Evolutionary conservation across 2,329 filamentous ascomycete species (phyloP).

Genomic region (Ceratocystis lukuohia): DNA sequence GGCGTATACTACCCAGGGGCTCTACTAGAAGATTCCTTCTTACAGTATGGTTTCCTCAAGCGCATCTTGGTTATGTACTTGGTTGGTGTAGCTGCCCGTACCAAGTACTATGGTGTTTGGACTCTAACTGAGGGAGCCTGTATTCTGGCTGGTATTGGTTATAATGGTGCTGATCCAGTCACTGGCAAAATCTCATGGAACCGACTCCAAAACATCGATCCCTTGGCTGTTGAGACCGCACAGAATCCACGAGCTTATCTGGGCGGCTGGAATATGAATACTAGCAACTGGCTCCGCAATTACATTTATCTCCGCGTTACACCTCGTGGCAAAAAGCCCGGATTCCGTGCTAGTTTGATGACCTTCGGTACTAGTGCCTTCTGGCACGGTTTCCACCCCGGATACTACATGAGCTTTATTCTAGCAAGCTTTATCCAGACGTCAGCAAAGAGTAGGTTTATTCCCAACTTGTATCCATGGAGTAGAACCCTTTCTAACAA

Average conservation of each 20-base stretch:
- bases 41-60: conserved; percentile 53
- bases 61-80: conserved; percentile 72
- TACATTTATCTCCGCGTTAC: conserved; percentile 94
- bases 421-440: conserved; percentile 87
- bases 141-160: conserved; percentile 84
- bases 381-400: conserved; percentile 97
- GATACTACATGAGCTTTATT: conserved; percentile 86
- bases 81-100: conserved; percentile 64
- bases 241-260: conserved; percentile 91
- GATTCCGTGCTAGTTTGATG: conserved; percentile 84
- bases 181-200: conserved; percentile 81
- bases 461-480: background rate
- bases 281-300: conserved; percentile 90
- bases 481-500: conserved; percentile 18
- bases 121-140: conserved; percentile 83
- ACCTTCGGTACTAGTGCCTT: conserved; percentile 91
- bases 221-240: conserved; percentile 72
- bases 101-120: conserved; percentile 98
- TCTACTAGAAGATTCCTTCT: conserved; percentile 52
- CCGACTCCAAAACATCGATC: conserved; percentile 76
- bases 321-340: conserved; percentile 87
- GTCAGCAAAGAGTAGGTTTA: conserved; percentile 65
- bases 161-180: conserved; percentile 76
- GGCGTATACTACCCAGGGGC: conserved; percentile 50
- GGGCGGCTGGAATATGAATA: conserved; percentile 96